A percentile compares a stretch with the other conserved stretches of the same genome.
Conservation (phyloP, 257 asterid species). For the Osmanthus fragrans region DNA sequence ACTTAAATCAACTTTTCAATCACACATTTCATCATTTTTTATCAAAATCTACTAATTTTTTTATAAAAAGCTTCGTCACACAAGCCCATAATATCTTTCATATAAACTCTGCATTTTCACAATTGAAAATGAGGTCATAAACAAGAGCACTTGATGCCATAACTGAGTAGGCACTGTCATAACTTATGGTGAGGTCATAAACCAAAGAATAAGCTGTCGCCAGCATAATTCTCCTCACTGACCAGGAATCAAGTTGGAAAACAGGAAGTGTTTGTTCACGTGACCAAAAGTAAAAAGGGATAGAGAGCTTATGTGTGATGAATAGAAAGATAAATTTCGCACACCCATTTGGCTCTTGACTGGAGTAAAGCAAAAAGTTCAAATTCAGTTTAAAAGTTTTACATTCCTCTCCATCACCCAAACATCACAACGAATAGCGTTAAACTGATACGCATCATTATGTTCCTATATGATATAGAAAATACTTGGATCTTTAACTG, state of each 20-base stretch:
- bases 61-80: too few relatives aligned
- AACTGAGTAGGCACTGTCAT: neutral
- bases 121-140: neutral
- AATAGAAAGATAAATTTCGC: neutral
- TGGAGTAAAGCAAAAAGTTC: neutral
- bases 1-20: too few relatives aligned
- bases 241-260: neutral
- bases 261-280: neutral
- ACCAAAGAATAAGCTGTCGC: neutral
- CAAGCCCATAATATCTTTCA: neutral
- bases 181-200: neutral
- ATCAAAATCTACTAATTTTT: too few relatives aligned
- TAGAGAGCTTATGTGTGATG: neutral
- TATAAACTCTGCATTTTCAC: neutral
- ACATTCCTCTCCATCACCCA: neutral
- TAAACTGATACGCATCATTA: neutral
- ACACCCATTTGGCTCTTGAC: neutral
- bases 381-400: neutral
- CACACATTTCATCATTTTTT: too few relatives aligned
- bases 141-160: neutral
- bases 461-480: neutral
- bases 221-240: neutral
- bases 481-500: neutral
- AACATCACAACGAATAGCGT: neutral
- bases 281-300: neutral